phyloP scores from a whole-genome alignment of 805 yeast genomes.

The Pichia membranifaciens region DNA sequence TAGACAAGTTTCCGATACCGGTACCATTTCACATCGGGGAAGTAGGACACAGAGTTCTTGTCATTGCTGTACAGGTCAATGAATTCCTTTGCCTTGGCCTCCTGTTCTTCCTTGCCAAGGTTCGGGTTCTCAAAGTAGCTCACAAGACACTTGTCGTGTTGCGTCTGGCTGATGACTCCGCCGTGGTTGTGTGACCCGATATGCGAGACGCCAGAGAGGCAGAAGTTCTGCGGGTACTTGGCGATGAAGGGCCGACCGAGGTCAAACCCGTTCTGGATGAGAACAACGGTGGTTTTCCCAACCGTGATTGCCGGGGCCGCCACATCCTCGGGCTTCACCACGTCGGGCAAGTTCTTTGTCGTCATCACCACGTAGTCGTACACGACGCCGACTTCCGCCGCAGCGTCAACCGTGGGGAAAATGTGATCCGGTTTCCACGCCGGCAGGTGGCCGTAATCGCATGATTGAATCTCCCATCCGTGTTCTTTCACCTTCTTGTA shows the following conservation, averaged over 20 bases:
- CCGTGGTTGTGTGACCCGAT: slow-evolving; percentile 34
- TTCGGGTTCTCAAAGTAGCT: slow-evolving; percentile 46
- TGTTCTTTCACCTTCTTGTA: slow-evolving; percentile 42
- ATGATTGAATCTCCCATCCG: slow-evolving; percentile 54
- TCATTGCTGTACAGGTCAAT: slow-evolving; percentile 34
- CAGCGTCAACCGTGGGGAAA: slow-evolving; percentile 31
- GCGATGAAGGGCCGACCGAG: slow-evolving; percentile 49
- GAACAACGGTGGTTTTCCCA: slow-evolving; percentile 42
- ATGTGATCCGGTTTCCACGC: slow-evolving; percentile 49
- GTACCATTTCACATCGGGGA: slow-evolving; percentile 41
- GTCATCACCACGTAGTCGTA: slow-evolving; percentile 55
- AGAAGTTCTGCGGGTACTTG: slow-evolving; percentile 45
- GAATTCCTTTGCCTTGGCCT: slow-evolving; percentile 37
- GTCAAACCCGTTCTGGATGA: slow-evolving; percentile 65
- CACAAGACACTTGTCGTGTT: slow-evolving; percentile 42
- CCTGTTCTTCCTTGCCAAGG: slow-evolving; percentile 28
- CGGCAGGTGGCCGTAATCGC: slow-evolving; percentile 54
- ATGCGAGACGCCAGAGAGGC: slow-evolving; percentile 59
- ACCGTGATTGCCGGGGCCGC: slow-evolving; percentile 44
- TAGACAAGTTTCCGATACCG: slow-evolving; percentile 67
- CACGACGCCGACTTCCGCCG: slow-evolving; percentile 30
- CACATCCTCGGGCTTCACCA: slow-evolving; percentile 45
- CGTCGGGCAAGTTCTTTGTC: slow-evolving; percentile 59
- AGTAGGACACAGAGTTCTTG: slow-evolving; percentile 28
- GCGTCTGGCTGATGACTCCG: slow-evolving; percentile 32